phyloP scores from a whole-genome alignment of 176 grass and related monocot genomes.

The Pontederia paniculata region DNA sequence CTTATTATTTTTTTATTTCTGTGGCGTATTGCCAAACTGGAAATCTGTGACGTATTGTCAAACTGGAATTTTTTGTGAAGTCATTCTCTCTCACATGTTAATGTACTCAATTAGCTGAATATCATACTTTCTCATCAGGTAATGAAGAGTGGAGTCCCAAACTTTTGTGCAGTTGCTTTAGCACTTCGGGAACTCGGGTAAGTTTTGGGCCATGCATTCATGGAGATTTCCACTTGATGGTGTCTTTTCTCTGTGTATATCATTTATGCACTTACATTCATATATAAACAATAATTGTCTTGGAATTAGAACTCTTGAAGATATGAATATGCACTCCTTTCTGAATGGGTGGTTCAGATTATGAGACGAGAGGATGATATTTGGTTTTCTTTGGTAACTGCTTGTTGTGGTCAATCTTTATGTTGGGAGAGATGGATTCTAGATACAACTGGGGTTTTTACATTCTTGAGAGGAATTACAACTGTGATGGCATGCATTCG shows the following conservation, averaged over 20 bases:
- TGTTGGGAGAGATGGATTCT: no score
- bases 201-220: conserved; percentile 18
- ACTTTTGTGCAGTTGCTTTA: conserved; percentile 96
- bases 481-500: no score
- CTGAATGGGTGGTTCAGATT: no score
- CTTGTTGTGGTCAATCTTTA: no score
- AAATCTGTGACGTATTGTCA: background rate
- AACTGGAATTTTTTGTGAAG: no score
- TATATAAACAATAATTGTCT: background rate
- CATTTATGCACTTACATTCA: background rate
- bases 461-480: no score
- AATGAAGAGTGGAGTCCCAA: conserved; percentile 84
- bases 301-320: no score
- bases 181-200: conserved; percentile 88
- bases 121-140: conserved; percentile 36
- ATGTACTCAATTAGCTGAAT: conserved; percentile 3
- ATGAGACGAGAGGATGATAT: no score
- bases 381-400: no score
- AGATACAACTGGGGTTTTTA: no score
- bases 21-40: background rate
- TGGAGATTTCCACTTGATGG: conserved; percentile 2
- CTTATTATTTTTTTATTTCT: conserved; percentile 13
- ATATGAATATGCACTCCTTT: no score
- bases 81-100: background rate
- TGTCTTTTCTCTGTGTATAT: conserved; percentile 9